Evolutionary conservation across 2,329 filamentous ascomycete genomes (phyloP), one percentile per base, ranked within the genome.

Genomic region (Stachybotrys chartarum): DNA sequence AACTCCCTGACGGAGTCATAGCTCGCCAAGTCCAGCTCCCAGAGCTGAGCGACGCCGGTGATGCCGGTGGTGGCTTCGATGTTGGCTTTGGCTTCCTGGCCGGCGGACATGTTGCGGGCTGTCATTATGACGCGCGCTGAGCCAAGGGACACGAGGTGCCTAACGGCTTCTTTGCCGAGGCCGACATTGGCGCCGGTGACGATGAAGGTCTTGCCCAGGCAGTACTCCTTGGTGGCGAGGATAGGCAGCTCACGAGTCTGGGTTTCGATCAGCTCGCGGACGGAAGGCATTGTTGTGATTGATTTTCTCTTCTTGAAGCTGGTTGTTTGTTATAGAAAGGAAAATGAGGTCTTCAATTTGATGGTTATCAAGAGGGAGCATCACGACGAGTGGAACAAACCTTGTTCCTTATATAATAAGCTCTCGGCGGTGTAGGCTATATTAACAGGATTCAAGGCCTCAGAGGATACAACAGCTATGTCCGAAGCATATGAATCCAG

Each of bases 61-160:
- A 56, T 53, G 6, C 51, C 45, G 0, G 63, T 71, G 5, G 60
- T 57, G 6, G 62, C 60, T 35, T 70, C 65, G 47, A 74, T 72
- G 24, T 69, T 63, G 3, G 55, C 56, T 54, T 68, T 66, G 42
- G 78, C 77, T 1, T 61, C 68, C 39, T 75, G 64, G 52, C 71
- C 77, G 53, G 74, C 74, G 6, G 66, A 61, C 3, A 70, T 44
- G 39, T 63, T 65, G 32, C 75, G 72, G 11, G 70, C 68, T n/a
- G 68, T 74, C 42, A 79, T 64, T 44, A 78, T 73, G 24, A 79
- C 67, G 17, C 68, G 69, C 30, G 61, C 59, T 7, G 72, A 72
- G 7, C 67, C 63, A 32, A 75, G 68, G 3, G 64, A 64, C 12
- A 69, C 65, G 54, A 75, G 68, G 54, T 76, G 72, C 14, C 68